Evolutionary conservation across 2,329 filamentous ascomycete genomes (phyloP).

Genomic region (Esteya vermicola): DNA sequence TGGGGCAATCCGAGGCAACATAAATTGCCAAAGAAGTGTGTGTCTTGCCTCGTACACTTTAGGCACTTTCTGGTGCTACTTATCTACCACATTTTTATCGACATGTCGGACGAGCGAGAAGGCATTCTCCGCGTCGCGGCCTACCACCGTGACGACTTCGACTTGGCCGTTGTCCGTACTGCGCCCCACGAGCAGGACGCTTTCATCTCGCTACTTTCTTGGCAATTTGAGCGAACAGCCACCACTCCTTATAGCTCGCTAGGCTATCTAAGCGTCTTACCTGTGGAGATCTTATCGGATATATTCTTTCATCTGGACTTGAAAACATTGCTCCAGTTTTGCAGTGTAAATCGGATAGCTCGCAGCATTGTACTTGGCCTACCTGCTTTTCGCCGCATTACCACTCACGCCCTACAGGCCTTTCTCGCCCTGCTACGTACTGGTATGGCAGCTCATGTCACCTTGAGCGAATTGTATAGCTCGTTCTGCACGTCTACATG

Average conservation of each 20-base stretch:
- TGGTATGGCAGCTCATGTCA: background rate
- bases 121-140: background rate
- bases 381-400: background rate
- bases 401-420: background rate
- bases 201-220: background rate
- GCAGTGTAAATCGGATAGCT: background rate
- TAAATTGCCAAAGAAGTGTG: too few species aligned
- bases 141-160: background rate
- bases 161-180: background rate
- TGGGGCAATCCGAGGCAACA: too few species aligned
- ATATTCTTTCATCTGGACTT: background rate
- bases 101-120: too few species aligned
- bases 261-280: background rate
- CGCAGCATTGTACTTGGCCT: background rate
- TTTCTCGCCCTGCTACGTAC: background rate
- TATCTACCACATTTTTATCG: too few species aligned
- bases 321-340: background rate
- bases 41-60: too few species aligned
- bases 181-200: background rate
- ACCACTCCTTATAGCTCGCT: background rate
- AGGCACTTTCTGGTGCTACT: too few species aligned
- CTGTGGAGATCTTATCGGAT: background rate
- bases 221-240: background rate
- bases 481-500: background rate
- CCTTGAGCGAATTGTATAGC: background rate